These are phyloP conservation scores for Calonectria pteridis DNA, from an alignment of 2,329 filamentous ascomycete genomes.

Conservation along the genomic window DNA sequence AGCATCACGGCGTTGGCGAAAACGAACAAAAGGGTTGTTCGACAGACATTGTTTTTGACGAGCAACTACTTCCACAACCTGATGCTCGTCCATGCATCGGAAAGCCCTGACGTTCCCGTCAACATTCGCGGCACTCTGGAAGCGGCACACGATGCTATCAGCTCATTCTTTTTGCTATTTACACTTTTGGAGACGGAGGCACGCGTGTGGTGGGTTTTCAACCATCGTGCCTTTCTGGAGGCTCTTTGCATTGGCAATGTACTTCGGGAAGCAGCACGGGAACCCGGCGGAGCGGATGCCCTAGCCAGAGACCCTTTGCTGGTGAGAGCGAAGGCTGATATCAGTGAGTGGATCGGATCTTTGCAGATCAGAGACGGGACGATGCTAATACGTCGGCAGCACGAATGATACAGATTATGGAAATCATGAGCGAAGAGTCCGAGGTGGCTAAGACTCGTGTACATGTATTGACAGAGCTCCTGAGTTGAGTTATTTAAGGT, in stretches of 20 bases:
- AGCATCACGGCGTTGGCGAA: slow-evolving; percentile 69
- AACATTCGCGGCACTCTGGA: slow-evolving; percentile 79
- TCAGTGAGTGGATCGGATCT: slow-evolving; percentile 60
- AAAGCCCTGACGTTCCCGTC: slow-evolving; percentile 72
- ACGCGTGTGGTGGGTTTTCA: slow-evolving; percentile 87
- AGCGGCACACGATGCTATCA: slow-evolving; percentile 80
- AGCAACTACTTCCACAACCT: slow-evolving; percentile 87
- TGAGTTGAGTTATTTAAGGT: slow-evolving; percentile 43
- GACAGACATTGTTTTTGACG: slow-evolving; percentile 83
- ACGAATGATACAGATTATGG: slow-evolving; percentile 75
- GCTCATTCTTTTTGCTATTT: slow-evolving; percentile 80
- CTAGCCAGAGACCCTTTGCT: slow-evolving; percentile 68
- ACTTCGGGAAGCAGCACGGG: slow-evolving; percentile 63
- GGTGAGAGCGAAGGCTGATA: slow-evolving; percentile 70
- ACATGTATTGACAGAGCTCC: slow-evolving; percentile 68
- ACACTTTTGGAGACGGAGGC: slow-evolving; percentile 77
- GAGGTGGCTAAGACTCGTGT: slow-evolving; percentile 71
- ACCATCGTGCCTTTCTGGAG: slow-evolving; percentile 84
- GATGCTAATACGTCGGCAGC: slow-evolving; percentile 51
- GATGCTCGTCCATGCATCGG: slow-evolving; percentile 81
- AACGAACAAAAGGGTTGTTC: slow-evolving; percentile 74
- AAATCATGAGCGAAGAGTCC: slow-evolving; percentile 68
- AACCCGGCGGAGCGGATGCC: slow-evolving; percentile 60
- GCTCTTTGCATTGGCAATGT: slow-evolving; percentile 76
- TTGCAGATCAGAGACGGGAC: not conserved